Percentiles rank a stretch among this genome's conserved stretches.
These are phyloP conservation scores for Calonectria honghensis DNA, from an alignment of 2,329 filamentous ascomycete genomes.

Conservation along the genomic window DNA sequence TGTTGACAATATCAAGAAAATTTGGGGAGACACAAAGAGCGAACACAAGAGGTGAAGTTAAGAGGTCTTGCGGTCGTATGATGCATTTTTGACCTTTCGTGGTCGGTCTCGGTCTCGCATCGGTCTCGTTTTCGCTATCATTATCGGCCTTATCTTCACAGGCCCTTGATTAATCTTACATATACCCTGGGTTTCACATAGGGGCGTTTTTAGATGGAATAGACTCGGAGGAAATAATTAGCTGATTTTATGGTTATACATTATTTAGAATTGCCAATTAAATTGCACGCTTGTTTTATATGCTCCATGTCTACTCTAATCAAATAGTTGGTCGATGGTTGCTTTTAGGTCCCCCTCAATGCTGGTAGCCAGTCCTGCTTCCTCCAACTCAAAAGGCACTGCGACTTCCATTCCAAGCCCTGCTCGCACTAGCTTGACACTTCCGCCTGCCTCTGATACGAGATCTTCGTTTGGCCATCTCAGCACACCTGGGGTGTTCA, in stretches of 20 bases:
- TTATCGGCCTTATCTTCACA: background rate
- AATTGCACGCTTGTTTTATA: background rate
- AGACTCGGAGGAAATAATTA: constrained; percentile 1
- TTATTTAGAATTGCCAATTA: constrained; percentile 7
- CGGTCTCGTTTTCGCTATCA: background rate
- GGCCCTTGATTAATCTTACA: background rate
- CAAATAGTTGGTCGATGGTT: constrained; percentile 31
- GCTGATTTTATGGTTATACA: background rate
- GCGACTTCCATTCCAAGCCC: constrained; percentile 48
- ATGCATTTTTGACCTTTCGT: too few relatives aligned
- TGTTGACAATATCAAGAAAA: constrained; percentile 41
- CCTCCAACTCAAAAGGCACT: constrained; percentile 49
- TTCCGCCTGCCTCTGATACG: constrained; percentile 34
- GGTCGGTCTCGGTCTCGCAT: background rate
- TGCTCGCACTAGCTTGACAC: constrained; percentile 45
- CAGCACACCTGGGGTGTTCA: constrained; percentile 51
- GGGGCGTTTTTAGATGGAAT: constrained; percentile 13
- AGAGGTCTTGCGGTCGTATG: background rate
- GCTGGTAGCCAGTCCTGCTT: constrained; percentile 45
- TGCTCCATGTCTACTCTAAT: background rate
- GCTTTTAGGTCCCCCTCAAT: constrained; percentile 46
- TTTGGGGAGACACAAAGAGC: constrained; percentile 28
- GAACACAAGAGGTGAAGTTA: background rate
- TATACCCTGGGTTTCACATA: constrained; percentile 11
- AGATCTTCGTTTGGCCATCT: constrained; percentile 53